Percentiles rank a stretch among this genome's conserved stretches.
Conservation (phyloP, 1,284 basidiomycete species). For the Kwoniella shivajii region DNA sequence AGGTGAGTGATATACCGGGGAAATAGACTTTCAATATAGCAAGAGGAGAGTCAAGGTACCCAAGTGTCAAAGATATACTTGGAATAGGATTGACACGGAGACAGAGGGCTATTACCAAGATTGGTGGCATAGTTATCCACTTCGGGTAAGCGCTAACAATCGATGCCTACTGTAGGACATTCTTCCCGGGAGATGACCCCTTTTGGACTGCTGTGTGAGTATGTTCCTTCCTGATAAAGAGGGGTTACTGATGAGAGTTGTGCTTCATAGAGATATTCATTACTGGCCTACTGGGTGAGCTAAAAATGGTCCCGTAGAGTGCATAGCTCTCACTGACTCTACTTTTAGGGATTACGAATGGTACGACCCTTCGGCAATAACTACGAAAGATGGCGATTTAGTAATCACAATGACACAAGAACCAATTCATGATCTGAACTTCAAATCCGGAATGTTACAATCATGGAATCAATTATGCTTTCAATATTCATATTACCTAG, state of each 20-base stretch:
- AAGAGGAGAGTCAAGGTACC: too few relatives aligned
- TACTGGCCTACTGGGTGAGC: slow-evolving; percentile 64
- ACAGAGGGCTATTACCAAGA: too few relatives aligned
- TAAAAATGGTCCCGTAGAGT: background rate
- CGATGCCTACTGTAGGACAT: slow-evolving; percentile 59
- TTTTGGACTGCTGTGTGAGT: slow-evolving; percentile 53
- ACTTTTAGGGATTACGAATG: slow-evolving; percentile 63
- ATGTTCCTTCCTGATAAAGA: background rate
- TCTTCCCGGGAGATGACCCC: slow-evolving; percentile 64
- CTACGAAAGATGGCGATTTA: slow-evolving; percentile 74
- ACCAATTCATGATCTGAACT: slow-evolving; percentile 71
- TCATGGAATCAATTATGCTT: slow-evolving; percentile 84
- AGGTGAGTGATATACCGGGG: slow-evolving; percentile 69
- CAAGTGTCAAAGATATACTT: too few relatives aligned
- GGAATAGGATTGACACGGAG: too few relatives aligned
- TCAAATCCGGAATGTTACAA: slow-evolving; percentile 61
- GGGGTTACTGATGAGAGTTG: background rate
- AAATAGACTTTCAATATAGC: too few relatives aligned
- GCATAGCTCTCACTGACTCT: background rate
- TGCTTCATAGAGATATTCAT: slow-evolving; percentile 61
- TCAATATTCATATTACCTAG: slow-evolving; percentile 56
- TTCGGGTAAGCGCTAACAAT: background rate
- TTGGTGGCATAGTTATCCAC: too few relatives aligned
- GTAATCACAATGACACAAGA: slow-evolving; percentile 73
- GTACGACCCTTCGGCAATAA: slow-evolving; percentile 80